Percentiles rank a stretch among this genome's conserved stretches.
phyloP scores from a whole-genome alignment of 176 grass and related monocot genomes.

The Tuctoria greenei region DNA sequence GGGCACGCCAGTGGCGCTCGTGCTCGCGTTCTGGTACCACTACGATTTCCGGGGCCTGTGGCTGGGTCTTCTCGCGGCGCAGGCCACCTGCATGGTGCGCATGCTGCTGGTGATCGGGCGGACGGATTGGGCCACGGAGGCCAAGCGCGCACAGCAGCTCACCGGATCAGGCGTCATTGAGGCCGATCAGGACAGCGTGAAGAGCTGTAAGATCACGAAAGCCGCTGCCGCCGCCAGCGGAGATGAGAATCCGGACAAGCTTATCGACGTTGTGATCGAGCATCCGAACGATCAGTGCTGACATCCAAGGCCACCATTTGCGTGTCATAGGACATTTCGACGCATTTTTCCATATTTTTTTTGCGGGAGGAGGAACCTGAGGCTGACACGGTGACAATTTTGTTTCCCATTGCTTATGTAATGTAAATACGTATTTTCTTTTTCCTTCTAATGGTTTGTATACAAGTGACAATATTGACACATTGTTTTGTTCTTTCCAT shows the following conservation, averaged over 20 bases:
- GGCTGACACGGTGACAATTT: conserved; percentile 46
- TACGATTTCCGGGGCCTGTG: conserved; percentile 78
- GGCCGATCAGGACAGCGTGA: neutral
- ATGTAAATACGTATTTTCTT: conserved; percentile 47
- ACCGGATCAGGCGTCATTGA: conserved; percentile 39
- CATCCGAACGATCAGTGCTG: conserved; percentile 35
- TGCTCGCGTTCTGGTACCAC: conserved; percentile 63
- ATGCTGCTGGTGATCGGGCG: conserved; percentile 63
- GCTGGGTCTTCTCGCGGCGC: conserved; percentile 77
- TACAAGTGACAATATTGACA: conserved; percentile 20
- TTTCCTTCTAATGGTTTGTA: conserved; percentile 20
- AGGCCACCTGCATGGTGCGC: conserved; percentile 59
- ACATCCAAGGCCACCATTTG: conserved; percentile 19
- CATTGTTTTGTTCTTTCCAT: neutral
- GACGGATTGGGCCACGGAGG: conserved; percentile 65
- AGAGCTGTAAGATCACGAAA: neutral
- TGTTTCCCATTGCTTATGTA: conserved; percentile 43
- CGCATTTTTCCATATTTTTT: conserved; percentile 36
- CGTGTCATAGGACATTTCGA: neutral
- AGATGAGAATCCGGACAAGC: conserved; percentile 20
- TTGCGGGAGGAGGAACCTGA: conserved; percentile 48
- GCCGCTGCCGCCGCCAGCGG: neutral
- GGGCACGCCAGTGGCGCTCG: conserved; percentile 72
- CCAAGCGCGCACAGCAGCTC: conserved; percentile 63
- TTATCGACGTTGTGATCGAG: conserved; percentile 38